Percentiles rank a stretch among this genome's conserved stretches.
Conservation (phyloP, 805 yeast species). For the Kurtzmaniella cleridarum region DNA sequence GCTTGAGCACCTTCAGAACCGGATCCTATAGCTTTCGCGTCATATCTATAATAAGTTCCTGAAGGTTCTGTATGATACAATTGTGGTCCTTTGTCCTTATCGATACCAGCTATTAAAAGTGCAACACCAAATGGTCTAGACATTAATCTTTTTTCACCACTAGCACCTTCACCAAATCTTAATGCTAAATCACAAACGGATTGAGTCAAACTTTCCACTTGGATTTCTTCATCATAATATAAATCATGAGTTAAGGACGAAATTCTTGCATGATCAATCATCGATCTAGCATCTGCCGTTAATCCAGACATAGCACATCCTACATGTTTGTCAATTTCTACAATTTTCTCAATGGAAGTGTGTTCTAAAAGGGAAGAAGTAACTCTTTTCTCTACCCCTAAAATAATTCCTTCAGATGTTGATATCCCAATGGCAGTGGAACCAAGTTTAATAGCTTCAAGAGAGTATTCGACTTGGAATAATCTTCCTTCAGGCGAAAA, state of each 20-base stretch:
- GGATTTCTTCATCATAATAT: slow-evolving; percentile 87
- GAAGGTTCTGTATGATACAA: slow-evolving; percentile 98
- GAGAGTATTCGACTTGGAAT: slow-evolving; percentile 95
- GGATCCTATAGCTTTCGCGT: slow-evolving; percentile 98
- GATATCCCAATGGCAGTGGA: slow-evolving; percentile 97
- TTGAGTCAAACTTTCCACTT: slow-evolving; percentile 91
- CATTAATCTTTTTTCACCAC: slow-evolving; percentile 93
- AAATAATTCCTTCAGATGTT: slow-evolving; percentile 90
- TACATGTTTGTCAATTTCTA: slow-evolving; percentile 88
- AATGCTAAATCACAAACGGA: slow-evolving; percentile 95
- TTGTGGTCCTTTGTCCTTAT: slow-evolving; percentile 91
- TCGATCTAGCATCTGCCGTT: slow-evolving; percentile 97
- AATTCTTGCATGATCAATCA: slow-evolving; percentile 98
- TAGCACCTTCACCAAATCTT: slow-evolving; percentile 95
- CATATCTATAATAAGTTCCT: slow-evolving; percentile 95
- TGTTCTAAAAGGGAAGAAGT: slow-evolving; percentile 88
- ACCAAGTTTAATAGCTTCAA: slow-evolving; percentile 95
- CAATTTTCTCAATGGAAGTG: slow-evolving; percentile 90
- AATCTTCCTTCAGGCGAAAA: slow-evolving; percentile 98
- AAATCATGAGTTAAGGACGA: slow-evolving; percentile 81
- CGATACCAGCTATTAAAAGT: slow-evolving; percentile 88
- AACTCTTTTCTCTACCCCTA: slow-evolving; percentile 96
- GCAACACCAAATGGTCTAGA: slow-evolving; percentile 99
- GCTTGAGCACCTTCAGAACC: slow-evolving; percentile 99
- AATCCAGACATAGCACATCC: slow-evolving; percentile 99